These are phyloP conservation scores for Polyporus arcularius DNA, from an alignment of 768 basidiomycete genomes.

Conservation along the genomic window DNA sequence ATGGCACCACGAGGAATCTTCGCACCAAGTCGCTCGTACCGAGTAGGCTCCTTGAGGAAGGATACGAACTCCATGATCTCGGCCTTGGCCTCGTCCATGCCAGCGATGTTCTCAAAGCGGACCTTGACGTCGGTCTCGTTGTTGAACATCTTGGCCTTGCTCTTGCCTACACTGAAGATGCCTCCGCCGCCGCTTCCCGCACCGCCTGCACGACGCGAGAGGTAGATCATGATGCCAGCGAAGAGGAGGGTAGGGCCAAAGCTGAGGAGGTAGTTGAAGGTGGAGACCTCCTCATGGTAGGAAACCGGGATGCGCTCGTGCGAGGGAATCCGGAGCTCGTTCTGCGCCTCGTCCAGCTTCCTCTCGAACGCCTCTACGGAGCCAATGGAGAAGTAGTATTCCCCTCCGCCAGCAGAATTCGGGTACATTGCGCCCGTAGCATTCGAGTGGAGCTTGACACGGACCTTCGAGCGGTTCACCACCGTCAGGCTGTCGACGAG, in stretches of 20 bases:
- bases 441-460: slow-evolving; percentile 91
- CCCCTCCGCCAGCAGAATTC: slow-evolving; percentile 51
- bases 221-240: slow-evolving; percentile 86
- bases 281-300: slow-evolving; percentile 93
- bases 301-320: slow-evolving; percentile 95
- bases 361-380: slow-evolving; percentile 97
- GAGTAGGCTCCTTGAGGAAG: slow-evolving; percentile 93
- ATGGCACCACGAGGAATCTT: slow-evolving; percentile 97
- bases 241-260: slow-evolving; percentile 95
- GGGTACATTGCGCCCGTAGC: slow-evolving; percentile 81
- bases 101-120: slow-evolving; percentile 96
- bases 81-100: slow-evolving; percentile 99
- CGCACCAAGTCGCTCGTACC: slow-evolving; percentile 95
- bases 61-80: slow-evolving; percentile 99
- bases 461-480: slow-evolving; percentile 86
- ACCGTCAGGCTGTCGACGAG: slow-evolving; percentile 93
- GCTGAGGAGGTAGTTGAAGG: slow-evolving; percentile 77
- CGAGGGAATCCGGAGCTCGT: slow-evolving; percentile 87
- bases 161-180: slow-evolving; percentile 97
- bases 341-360: slow-evolving; percentile 91
- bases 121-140: slow-evolving; percentile 93
- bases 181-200: slow-evolving; percentile 73
- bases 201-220: slow-evolving; percentile 70
- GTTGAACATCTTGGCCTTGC: slow-evolving; percentile 92
- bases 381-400: slow-evolving; percentile 96